Evolutionary conservation across 352 stramenopile species (phyloP), one percentile per base, ranked within the genome.

Genomic region (Phytophthora capsici): DNA sequence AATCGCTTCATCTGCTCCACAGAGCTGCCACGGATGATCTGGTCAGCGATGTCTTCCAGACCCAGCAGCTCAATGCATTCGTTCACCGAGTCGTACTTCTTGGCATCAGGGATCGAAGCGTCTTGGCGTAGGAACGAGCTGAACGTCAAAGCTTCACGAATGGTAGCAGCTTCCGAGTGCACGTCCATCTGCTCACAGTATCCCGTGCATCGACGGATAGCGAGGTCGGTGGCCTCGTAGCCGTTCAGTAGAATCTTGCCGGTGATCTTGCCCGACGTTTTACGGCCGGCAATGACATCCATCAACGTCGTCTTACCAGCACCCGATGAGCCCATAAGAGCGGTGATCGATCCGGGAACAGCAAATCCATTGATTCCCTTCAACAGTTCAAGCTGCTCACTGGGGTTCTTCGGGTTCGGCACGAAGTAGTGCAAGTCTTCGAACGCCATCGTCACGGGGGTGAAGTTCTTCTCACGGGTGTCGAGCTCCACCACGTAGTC

Each of bases 291-390:
- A 12, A 19, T 62, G 22, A 67, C 59, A 38, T 67, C 50, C 59
- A 67, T 67, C 3, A 67, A 3, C 1, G 59, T 67, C 4, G 59
- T 67, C 25, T 67, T 67, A 7, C 59, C 58, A 32, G 58, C 58
- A n/a, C 58, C 49, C 0, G 58, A 52, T 1, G 58, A 66, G 0
- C 58, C 58, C 58, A 66, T 66, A 2, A 66, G 40, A 28, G 58
- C 49, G 1, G 58, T 66, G 9, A 66, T 41, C 0, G 36, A 53
- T 0, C 49, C 58, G 0, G 58, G 58, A 7, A 66, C 16, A 77
- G 73, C 71, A 40, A 69, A 72, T 1, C 76, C 80, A 9, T 49
- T 65, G 47, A 90, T 75, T 0, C 66, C 57, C 17, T 67, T 60
- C 2, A 90, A 70, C 19, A 89, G 32, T 1, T 75, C 57, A 3